These are phyloP conservation scores for Funneliformis geosporum DNA, from an alignment of 192 early-diverging fungal genomes.

Conservation along the genomic window DNA sequence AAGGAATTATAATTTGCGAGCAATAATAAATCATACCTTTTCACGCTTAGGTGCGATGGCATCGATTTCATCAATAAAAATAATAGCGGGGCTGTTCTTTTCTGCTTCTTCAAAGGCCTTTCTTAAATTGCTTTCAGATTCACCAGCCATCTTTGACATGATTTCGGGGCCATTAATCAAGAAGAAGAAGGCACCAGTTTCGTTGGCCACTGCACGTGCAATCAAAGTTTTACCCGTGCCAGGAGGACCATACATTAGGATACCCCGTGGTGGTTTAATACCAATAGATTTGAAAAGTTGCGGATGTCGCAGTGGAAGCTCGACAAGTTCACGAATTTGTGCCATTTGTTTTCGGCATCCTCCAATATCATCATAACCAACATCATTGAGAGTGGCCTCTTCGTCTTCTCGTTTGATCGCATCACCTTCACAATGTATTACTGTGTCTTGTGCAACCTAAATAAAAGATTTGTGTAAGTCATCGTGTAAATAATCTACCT, in stretches of 20 bases:
- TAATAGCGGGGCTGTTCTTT: conserved; percentile 95
- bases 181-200: conserved; percentile 99
- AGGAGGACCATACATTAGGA: conserved; percentile 97
- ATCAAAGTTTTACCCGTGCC: conserved; percentile 99
- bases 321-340: conserved; percentile 98
- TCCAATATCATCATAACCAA: conserved; percentile 99
- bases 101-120: conserved; percentile 99
- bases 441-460: conserved; percentile 94
- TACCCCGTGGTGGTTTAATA: conserved; percentile 98
- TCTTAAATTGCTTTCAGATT: conserved; percentile 94
- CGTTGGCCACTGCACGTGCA: conserved; percentile 98
- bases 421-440: conserved; percentile 98
- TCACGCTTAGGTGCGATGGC: conserved; percentile 99
- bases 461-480: conserved; percentile 19
- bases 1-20: not conserved
- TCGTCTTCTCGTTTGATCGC: conserved; percentile 99
- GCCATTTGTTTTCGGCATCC: conserved; percentile 98
- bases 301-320: conserved; percentile 96
- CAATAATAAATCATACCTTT: conserved; percentile 51
- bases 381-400: conserved; percentile 86
- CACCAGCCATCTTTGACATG: conserved; percentile 99
- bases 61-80: conserved; percentile 99
- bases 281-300: conserved; percentile 99
- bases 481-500: not conserved
- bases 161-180: conserved; percentile 99